Evolutionary conservation across 1,284 basidiomycete genomes (phyloP), one percentile per base, ranked within the genome.

Genomic region (Lentinula novae-zelandiae): DNA sequence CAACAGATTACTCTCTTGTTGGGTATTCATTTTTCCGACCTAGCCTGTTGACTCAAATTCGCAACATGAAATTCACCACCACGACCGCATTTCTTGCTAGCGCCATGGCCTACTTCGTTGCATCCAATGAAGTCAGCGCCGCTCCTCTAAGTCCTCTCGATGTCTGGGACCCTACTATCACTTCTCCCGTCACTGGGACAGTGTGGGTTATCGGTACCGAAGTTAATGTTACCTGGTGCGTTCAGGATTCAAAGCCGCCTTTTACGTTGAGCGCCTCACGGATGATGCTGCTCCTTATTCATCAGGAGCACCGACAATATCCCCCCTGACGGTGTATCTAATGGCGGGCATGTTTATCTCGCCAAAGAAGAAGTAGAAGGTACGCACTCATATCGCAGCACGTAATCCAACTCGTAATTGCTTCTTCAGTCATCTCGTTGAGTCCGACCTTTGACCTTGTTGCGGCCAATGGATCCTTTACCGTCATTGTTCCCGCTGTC

Each of bases 211-310:
- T 55, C 17, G 61, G 61, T 27, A 39, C 20, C n/a, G 33, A 17
- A 8, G 61, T 62, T 20, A 62, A 58, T 12, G 57, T 62, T 31
- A 62, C 61, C 20, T 62, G 61, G 61, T 62, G 20, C 8, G 51
- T 55, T 27, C 17, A 42, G 22, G 22, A 22, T 22, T 22, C 22
- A 22, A 22, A 22, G 22, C 22, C 22, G 22, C 22, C 22, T 22
- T 22, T 22, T 22, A 22, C 22, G 22, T 22, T 22, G 22, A 22
- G 22, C 22, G 2, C 22, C 22, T 22, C 22, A 22, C 22, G 22
- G 22, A 22, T 22, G 22, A 22, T 22, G 22, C 22, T 22, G 22
- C 22, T 22, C 22, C 22, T 22, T 3, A 22, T 22, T 22, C 22
- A 22, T 22, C 34, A 62, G 61, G 61, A 57, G 57, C 49, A 58